A percentile compares a stretch with the other conserved stretches of the same genome.
Evolutionary conservation across 116 monocot genomes (phyloP).

Genomic region (Phalaenopsis hybrid): DNA sequence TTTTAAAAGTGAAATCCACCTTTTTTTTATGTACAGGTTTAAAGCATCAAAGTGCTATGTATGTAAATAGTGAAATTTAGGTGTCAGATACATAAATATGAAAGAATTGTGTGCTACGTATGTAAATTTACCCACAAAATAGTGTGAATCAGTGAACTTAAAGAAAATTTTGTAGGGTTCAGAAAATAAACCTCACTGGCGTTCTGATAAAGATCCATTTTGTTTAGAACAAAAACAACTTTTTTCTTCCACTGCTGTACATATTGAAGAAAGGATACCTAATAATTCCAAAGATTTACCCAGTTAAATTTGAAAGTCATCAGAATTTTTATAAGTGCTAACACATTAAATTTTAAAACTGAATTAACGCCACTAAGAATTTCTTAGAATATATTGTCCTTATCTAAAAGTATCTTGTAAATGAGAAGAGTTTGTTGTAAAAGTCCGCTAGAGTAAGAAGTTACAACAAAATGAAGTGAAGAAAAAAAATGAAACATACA

Average conservation of each 20-base stretch:
- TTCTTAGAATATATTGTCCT: not conserved
- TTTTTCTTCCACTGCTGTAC: slow-evolving; percentile 94
- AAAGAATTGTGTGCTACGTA: no score
- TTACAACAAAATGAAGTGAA: not conserved
- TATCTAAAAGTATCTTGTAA: slow-evolving; percentile 2
- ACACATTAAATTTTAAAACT: not conserved
- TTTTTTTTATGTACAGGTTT: no score
- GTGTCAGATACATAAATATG: no score
- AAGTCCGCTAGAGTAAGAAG: not conserved
- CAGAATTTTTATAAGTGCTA: not conserved
- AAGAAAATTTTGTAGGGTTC: not conserved
- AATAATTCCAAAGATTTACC: slow-evolving; percentile 17
- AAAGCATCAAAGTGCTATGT: no score
- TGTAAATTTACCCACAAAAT: no score
- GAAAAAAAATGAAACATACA: no score
- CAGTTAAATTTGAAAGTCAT: slow-evolving; percentile 5
- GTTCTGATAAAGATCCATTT: slow-evolving; percentile 77
- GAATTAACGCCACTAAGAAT: not conserved
- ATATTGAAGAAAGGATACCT: slow-evolving; percentile 84
- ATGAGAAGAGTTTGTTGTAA: not conserved
- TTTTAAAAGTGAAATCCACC: no score
- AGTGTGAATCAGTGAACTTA: not conserved
- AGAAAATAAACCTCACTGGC: slow-evolving; percentile 64
- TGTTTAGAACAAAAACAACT: slow-evolving; percentile 90
- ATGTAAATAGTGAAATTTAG: no score